Conservation (phyloP, 2,329 filamentous ascomycete species). For the Fusarium nodosum region DNA sequence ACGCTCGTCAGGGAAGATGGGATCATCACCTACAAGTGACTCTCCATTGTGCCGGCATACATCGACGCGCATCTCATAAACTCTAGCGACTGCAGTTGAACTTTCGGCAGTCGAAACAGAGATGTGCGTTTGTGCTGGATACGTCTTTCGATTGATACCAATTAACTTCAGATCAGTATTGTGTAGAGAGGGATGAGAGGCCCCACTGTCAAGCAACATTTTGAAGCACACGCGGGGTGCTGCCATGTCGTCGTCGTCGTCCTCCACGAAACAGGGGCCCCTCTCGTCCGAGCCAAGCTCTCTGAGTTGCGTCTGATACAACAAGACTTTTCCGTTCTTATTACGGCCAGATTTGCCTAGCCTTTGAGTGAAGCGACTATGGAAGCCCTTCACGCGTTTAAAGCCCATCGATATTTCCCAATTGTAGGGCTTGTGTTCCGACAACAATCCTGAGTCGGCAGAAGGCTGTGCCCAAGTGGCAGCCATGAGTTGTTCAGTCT, state of each 20-base stretch:
- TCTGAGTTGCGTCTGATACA: slow-evolving; percentile 34
- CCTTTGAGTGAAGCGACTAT: slow-evolving; percentile 27
- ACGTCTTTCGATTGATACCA: slow-evolving; percentile 38
- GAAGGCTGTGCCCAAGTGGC: slow-evolving; percentile 47
- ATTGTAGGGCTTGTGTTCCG: slow-evolving; percentile 5
- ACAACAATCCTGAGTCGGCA: slow-evolving; percentile 4
- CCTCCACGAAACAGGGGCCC: slow-evolving; percentile 22
- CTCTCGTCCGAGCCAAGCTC: neutral
- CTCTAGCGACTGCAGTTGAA: slow-evolving; percentile 12
- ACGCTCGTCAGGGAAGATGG: slow-evolving; percentile 45
- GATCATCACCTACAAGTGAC: slow-evolving; percentile 45
- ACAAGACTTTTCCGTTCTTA: slow-evolving; percentile 29
- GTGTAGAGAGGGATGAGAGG: slow-evolving; percentile 42
- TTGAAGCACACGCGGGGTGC: slow-evolving; percentile 43
- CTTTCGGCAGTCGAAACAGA: slow-evolving; percentile 35
- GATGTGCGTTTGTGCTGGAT: slow-evolving; percentile 42
- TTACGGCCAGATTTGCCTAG: neutral
- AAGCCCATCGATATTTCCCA: slow-evolving; percentile 50
- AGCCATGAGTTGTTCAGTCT: slow-evolving; percentile 41
- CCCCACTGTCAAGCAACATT: slow-evolving; percentile 49
- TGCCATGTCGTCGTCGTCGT: slow-evolving; percentile 38
- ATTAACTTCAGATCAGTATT: slow-evolving; percentile 39
- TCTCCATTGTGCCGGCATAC: slow-evolving; percentile 45
- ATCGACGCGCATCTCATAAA: slow-evolving; percentile 48
- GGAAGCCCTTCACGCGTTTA: slow-evolving; percentile 42